phyloP scores from a whole-genome alignment of 2,329 filamentous ascomycete genomes.

The Corniculantispora saksenae region DNA sequence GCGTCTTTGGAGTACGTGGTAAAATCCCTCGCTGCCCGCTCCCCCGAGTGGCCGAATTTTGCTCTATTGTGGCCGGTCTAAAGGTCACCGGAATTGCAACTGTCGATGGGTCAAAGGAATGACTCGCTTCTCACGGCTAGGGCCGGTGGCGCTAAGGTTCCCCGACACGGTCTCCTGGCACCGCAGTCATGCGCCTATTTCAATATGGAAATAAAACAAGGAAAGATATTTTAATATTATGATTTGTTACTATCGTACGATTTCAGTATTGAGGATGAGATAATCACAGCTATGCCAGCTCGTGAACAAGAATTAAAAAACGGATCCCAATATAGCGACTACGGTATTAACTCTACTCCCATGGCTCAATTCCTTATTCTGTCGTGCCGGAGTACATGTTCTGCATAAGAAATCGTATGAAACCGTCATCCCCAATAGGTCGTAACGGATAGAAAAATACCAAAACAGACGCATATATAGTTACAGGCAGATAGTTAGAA shows the following conservation, averaged over 20 bases:
- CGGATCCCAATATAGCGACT: background rate
- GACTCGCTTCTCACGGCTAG: background rate
- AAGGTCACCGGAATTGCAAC: background rate
- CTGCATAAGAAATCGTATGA: background rate
- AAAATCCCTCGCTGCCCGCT: background rate
- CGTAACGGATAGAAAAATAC: background rate
- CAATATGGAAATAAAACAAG: background rate
- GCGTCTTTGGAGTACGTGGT: background rate
- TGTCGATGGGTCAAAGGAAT: background rate
- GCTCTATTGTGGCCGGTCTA: background rate
- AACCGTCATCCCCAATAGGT: background rate
- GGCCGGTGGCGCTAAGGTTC: background rate
- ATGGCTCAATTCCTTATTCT: background rate
- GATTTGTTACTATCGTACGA: background rate
- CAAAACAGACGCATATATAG: background rate
- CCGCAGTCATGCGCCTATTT: background rate
- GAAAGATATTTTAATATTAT: background rate
- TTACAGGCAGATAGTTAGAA: background rate
- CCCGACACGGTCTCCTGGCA: background rate
- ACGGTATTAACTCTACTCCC: background rate
- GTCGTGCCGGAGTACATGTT: background rate
- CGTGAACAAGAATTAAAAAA: background rate
- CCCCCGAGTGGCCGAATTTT: background rate
- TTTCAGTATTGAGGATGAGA: background rate
- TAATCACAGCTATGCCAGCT: background rate